Conservation (phyloP, 2,329 filamentous ascomycete species). For the Fusarium sp. region DNA sequence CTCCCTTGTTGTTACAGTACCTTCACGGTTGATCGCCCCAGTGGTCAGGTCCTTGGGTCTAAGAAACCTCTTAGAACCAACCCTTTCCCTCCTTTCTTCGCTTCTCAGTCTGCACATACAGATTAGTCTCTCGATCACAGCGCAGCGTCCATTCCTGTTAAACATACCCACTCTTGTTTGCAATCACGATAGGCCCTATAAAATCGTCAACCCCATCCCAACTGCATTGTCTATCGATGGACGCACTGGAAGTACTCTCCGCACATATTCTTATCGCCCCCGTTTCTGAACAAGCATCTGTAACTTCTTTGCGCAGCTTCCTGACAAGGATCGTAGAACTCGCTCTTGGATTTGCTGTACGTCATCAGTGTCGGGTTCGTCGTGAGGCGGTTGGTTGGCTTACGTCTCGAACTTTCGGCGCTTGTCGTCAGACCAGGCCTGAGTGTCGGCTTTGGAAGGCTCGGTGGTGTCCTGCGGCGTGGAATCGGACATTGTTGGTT, state of each 20-base stretch:
- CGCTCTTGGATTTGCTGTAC: conserved; percentile 83
- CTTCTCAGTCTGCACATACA: conserved; percentile 45
- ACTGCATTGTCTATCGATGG: neutral
- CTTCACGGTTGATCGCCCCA: neutral
- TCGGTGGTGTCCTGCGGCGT: conserved; percentile 33
- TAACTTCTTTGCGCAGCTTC: conserved; percentile 88
- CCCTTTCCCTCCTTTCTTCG: conserved; percentile 48
- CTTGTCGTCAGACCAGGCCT: conserved; percentile 67
- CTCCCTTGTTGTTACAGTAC: conserved; percentile 17
- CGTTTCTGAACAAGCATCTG: conserved; percentile 88
- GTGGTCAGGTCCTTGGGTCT: neutral
- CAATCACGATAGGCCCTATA: conserved; percentile 89
- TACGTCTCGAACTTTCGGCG: conserved; percentile 74
- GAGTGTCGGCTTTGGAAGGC: conserved; percentile 14
- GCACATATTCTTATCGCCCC: conserved; percentile 89
- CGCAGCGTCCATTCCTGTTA: neutral
- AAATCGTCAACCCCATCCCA: conserved; percentile 30
- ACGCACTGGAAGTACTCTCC: conserved; percentile 93
- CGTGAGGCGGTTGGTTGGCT: conserved; percentile 34
- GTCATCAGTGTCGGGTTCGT: conserved; percentile 1
- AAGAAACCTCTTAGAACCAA: conserved; percentile 36
- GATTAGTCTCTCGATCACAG: neutral
- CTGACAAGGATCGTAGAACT: conserved; percentile 96
- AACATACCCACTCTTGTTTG: conserved; percentile 88
- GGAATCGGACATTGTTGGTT: conserved; percentile 38